phyloP scores from a whole-genome alignment of 345 rosid genomes.

The Populus simonii region DNA sequence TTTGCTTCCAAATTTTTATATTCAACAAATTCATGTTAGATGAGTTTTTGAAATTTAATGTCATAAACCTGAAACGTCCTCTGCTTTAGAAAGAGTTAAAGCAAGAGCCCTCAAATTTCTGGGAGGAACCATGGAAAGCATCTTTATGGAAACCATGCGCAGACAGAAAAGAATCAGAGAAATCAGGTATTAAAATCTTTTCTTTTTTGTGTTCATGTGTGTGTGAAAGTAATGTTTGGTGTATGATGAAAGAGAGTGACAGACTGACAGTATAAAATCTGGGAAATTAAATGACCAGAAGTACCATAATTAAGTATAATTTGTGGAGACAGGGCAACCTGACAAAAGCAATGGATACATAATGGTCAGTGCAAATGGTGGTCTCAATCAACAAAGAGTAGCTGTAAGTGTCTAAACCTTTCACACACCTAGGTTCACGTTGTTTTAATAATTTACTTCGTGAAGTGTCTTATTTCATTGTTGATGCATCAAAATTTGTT shows the following conservation, averaged over 20 bases:
- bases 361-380: constrained; percentile 85
- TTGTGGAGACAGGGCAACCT: constrained; percentile 40
- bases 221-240: not conserved
- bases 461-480: not conserved
- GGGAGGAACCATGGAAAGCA: constrained; percentile 57
- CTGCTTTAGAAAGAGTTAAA: constrained; percentile 52
- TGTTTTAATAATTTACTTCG: not conserved
- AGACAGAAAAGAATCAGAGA: constrained; percentile 31
- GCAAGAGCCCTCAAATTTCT: constrained; percentile 42
- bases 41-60: not conserved
- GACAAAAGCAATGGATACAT: constrained; percentile 58
- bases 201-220: not conserved
- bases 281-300: not conserved
- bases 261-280: not conserved
- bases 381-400: constrained; percentile 92
- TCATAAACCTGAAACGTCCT: constrained; percentile 8
- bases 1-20: constrained; percentile 27
- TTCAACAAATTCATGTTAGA: not conserved
- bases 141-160: constrained; percentile 82
- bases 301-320: constrained; percentile 7
- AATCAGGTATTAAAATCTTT: constrained; percentile 30
- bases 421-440: not conserved
- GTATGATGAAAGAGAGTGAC: not conserved
- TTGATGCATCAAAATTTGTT: not conserved
- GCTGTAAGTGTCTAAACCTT: constrained; percentile 58